Conservation (phyloP, 1,139 yeast species). For the Nakaseomyces bracarensis region DNA sequence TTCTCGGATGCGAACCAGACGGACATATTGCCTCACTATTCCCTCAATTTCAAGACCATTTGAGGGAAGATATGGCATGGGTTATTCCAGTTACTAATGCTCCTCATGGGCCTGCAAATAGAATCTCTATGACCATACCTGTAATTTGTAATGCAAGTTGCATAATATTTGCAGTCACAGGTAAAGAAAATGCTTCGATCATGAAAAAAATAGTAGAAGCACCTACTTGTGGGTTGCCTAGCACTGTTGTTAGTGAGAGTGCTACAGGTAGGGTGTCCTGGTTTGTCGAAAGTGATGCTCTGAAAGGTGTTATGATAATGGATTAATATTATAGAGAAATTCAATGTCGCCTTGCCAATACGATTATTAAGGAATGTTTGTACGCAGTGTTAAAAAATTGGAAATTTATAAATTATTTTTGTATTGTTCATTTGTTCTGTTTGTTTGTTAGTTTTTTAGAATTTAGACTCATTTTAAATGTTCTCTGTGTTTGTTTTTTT, state of each 20-base stretch:
- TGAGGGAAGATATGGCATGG: constrained; percentile 92
- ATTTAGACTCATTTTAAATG: no score
- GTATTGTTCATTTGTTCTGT: no score
- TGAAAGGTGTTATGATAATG: constrained; percentile 44
- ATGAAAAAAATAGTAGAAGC: constrained; percentile 89
- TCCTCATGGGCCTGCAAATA: constrained; percentile 76
- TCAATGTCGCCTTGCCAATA: not conserved
- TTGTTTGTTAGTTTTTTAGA: no score
- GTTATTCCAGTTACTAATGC: constrained; percentile 88
- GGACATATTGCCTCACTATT: constrained; percentile 94
- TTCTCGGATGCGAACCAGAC: constrained; percentile 97
- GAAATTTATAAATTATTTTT: no score
- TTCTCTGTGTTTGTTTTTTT: no score
- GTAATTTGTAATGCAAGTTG: constrained; percentile 89
- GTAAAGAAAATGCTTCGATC: constrained; percentile 89
- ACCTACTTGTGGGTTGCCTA: constrained; percentile 92
- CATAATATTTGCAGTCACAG: constrained; percentile 89
- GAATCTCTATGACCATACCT: constrained; percentile 88
- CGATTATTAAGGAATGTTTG: no score
- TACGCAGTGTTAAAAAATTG: no score
- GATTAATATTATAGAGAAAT: not conserved
- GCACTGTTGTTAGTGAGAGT: constrained; percentile 85
- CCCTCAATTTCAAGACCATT: constrained; percentile 77
- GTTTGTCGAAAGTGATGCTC: constrained; percentile 95
- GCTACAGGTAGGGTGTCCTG: constrained; percentile 94